Evolutionary conservation across 352 stramenopile species (phyloP), one percentile per base, ranked within the genome.

Genomic region (Phytophthora agathidicida): DNA sequence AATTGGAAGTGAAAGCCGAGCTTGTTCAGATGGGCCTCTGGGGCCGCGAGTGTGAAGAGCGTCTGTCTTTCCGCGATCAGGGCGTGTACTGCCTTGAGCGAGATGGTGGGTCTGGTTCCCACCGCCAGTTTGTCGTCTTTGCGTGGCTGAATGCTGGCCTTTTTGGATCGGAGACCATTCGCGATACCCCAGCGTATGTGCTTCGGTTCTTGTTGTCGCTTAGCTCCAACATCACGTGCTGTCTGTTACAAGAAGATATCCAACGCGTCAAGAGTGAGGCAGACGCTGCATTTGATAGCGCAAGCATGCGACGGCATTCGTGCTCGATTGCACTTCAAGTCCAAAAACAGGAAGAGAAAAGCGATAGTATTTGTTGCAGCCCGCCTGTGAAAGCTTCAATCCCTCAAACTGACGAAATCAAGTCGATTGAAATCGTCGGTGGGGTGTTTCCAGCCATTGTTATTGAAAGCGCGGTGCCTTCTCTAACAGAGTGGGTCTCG

Each of bases 141-240:
- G 42, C 67, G 1, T 93, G 81, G 77, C 32, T 93, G 14, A 27
- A 42, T 19, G 31, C 22, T 5, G 28, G 4, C 22, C 53, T 79
- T 13, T 89, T 90, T 52, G 55, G 67, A 3, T 56, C 65, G 0
- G 28, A 71, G 1, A 47, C 51, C 0, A 55, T 88, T 31, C 75
- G 80, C n/a, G 77, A 82, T 23, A 83, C 63, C 3, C 71, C 80
- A 9, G 71, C 78, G n/a, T 89, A 88, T 27, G 62, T 86, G 16
- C 53, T 92, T 19, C 78, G 83, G 2, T 81, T 87, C 20, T 19
- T 71, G 5, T 38, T 65, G 2, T 57, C 60, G 1, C 9, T 74
- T 11, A 68, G 50, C 39, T 47, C 50, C 22, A 65, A 31, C 14
- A 51, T 75, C 30, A 71, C 52, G 0, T 75, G 61, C 14, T 75